Evolutionary conservation across 768 basidiomycete genomes (phyloP), one percentile per base, ranked within the genome.

Genomic region (Trametes cubensis): DNA sequence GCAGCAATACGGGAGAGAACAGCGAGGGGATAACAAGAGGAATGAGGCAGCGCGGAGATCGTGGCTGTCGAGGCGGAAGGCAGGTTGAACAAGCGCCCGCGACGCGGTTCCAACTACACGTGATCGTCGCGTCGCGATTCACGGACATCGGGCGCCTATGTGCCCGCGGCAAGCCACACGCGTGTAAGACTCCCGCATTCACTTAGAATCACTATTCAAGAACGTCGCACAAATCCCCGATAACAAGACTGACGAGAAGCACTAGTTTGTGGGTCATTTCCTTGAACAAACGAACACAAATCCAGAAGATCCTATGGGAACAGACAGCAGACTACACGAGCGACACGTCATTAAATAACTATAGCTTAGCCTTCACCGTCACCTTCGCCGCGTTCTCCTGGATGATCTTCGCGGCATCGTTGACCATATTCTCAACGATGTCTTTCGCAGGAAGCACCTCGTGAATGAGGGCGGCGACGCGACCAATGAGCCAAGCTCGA

Each of bases 401-500:
- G 52, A 88, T 63, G 52, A 82, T 76, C 70, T 72, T 72, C 42
- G 76, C 81, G 10, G 87, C 87, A 4, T 84, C 83, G 7, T 76
- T 74, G 20, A 89, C 81, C 93, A 95, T 95, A 61, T 81, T 80
- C 28, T 94, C 91, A 50, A 94, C 80, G 66, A 95, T 95, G 52
- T 80, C 79, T 77, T 93, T 85, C 7, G 94, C 95, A 6, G 95
- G 92, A 13, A 86, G 80, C 38, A 96, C 74, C 1, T 95, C 90
- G 58, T 88, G 70, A 60, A 92, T 86, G 47, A 90, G 77, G 2
- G 83, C 86, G 15, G 91, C 82, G 30, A 95, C 92, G 58, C 85
- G 84, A 52, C 95, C 95, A 79, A 95, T 92, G 50, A 95, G 80
- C 88, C 89, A 95, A 23, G 86, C 75, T 23, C 87, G 78, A 26